Conservation (phyloP, 257 asterid species). For the Capsicum pubescens region DNA sequence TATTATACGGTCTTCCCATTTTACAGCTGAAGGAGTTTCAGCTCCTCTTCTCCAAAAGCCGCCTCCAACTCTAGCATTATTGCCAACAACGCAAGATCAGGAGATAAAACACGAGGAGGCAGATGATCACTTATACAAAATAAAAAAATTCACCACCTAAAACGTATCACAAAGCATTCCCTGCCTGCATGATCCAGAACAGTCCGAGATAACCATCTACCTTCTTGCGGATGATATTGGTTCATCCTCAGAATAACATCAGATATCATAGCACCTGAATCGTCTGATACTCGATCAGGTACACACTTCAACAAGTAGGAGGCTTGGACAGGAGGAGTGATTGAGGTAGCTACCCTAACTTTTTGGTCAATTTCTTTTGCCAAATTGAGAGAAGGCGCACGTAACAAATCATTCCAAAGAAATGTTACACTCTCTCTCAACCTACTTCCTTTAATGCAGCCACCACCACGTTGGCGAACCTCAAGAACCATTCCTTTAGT, state of each 20-base stretch:
- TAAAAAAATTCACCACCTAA: slow-evolving; percentile 55
- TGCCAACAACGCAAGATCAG: slow-evolving; percentile 27
- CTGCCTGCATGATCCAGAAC: slow-evolving; percentile 92
- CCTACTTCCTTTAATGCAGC: slow-evolving; percentile 65
- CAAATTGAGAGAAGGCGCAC: slow-evolving; percentile 71
- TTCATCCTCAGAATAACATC: slow-evolving; percentile 86
- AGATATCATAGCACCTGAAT: slow-evolving; percentile 92
- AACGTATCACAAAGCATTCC: slow-evolving; percentile 83
- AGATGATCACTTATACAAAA: not conserved
- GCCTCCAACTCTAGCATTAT: slow-evolving; percentile 64
- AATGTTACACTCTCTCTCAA: slow-evolving; percentile 47
- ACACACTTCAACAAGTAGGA: slow-evolving; percentile 86
- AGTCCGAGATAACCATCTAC: slow-evolving; percentile 90
- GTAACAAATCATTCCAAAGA: slow-evolving; percentile 82
- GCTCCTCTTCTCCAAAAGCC: slow-evolving; percentile 96
- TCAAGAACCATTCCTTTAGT: slow-evolving; percentile 78
- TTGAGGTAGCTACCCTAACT: slow-evolving; percentile 59
- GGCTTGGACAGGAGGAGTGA: slow-evolving; percentile 92
- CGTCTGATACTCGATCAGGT: slow-evolving; percentile 88
- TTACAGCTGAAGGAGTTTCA: slow-evolving; percentile 76
- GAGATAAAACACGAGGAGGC: not conserved
- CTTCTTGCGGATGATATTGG: slow-evolving; percentile 83
- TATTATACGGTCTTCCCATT: slow-evolving; percentile 80
- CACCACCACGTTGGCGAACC: slow-evolving; percentile 63
- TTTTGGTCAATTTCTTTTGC: slow-evolving; percentile 53